A percentile compares a stretch with the other conserved stretches of the same genome.
phyloP scores from a whole-genome alignment of 202 grass and related monocot genomes.

The Brachypodium distachyon region DNA sequence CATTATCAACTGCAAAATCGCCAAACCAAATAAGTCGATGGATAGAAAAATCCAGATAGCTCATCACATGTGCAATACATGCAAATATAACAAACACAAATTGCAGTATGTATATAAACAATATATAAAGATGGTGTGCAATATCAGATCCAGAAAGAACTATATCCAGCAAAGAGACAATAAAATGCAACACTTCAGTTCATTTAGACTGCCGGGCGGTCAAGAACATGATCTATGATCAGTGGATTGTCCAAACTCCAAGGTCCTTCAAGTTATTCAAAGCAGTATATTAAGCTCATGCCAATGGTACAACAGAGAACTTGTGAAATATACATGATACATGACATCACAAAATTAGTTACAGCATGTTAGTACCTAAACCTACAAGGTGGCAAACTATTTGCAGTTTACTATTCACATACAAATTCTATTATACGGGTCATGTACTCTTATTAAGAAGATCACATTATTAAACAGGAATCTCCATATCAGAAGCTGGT shows the following conservation, averaged over 20 bases:
- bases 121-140: background rate
- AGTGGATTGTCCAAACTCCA: background rate
- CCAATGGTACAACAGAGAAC: constrained; percentile 8
- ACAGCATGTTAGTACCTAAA: background rate
- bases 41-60: background rate
- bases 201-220: background rate
- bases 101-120: background rate
- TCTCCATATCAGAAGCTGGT: background rate
- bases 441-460: background rate
- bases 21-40: background rate
- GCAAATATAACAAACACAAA: background rate
- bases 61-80: background rate
- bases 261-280: background rate
- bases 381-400: background rate
- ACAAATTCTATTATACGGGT: background rate
- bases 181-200: background rate
- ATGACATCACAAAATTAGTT: background rate
- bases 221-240: constrained; percentile 5
- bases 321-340: background rate
- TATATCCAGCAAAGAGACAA: background rate
- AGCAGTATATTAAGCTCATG: background rate
- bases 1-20: constrained; percentile 26
- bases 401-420: background rate
- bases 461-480: constrained; percentile 18
- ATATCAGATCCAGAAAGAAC: constrained; percentile 1